phyloP scores from a whole-genome alignment of 176 grass and related monocot species.

The Pontederia crassipes region DNA sequence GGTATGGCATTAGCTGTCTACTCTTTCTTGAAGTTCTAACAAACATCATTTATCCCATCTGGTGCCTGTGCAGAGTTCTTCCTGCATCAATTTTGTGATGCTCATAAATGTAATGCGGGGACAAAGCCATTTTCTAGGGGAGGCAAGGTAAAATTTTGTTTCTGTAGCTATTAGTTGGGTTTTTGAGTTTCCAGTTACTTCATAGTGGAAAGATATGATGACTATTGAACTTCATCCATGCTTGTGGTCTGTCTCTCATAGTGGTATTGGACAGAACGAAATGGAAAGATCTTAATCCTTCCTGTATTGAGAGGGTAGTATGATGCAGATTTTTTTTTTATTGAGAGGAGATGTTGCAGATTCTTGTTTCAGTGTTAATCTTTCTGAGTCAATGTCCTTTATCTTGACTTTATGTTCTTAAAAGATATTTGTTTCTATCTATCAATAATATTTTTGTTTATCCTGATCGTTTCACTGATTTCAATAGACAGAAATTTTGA shows the following conservation, averaged over 20 bases:
- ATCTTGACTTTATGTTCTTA: too few species aligned
- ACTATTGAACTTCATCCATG: neutral
- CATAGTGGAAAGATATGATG: neutral
- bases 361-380: too few species aligned
- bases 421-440: too few species aligned
- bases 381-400: too few species aligned
- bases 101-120: conserved; percentile 57
- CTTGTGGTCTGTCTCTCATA: too few species aligned
- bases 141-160: conserved; percentile 56
- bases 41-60: neutral
- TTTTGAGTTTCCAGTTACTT: neutral
- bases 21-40: neutral
- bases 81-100: conserved; percentile 89
- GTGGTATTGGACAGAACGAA: too few species aligned
- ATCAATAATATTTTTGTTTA: neutral
- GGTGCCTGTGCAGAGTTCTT: conserved; percentile 70
- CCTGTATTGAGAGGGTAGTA: too few species aligned
- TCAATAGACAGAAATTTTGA: neutral
- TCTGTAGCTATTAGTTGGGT: neutral
- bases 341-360: too few species aligned
- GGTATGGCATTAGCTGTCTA: conserved; percentile 30
- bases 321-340: too few species aligned
- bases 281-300: too few species aligned
- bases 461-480: neutral
- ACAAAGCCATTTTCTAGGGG: conserved; percentile 79